These are phyloP conservation scores for Penicillium sclerotigenum DNA, from an alignment of 2,329 filamentous ascomycete genomes.

Conservation along the genomic window DNA sequence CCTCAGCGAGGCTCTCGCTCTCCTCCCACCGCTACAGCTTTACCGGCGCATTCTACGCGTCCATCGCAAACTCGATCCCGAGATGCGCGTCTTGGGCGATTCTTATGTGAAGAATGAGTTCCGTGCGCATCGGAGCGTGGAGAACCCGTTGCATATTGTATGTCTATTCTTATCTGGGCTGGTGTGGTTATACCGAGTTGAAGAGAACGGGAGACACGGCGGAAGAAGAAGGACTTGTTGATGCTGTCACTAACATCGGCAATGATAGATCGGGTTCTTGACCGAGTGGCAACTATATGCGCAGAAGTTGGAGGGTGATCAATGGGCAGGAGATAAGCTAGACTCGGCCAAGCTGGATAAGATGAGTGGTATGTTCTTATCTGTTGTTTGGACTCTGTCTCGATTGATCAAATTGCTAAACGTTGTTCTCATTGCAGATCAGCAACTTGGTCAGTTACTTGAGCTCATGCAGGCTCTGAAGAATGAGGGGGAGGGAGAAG, in stretches of 20 bases:
- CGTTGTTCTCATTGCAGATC: conserved; percentile 55
- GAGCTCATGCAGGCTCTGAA: conserved; percentile 84
- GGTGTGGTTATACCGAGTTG: background rate
- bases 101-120: conserved; percentile 94
- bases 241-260: background rate
- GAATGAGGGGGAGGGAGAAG: conserved; percentile 36
- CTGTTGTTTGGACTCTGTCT: background rate
- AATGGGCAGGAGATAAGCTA: conserved; percentile 80
- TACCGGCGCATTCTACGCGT: conserved; percentile 84
- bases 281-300: conserved; percentile 96
- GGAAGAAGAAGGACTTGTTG: background rate
- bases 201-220: background rate
- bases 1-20: conserved; percentile 56
- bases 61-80: conserved; percentile 71
- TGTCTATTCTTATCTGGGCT: conserved; percentile 27
- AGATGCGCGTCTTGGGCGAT: conserved; percentile 80
- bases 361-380: conserved; percentile 72
- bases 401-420: background rate
- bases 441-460: conserved; percentile 90
- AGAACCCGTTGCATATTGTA: conserved; percentile 91
- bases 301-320: conserved; percentile 82
- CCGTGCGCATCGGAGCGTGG: conserved; percentile 73
- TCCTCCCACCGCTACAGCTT: conserved; percentile 82
- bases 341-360: conserved; percentile 82
- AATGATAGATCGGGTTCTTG: conserved; percentile 78